Percentiles rank a stretch among this genome's conserved stretches.
phyloP scores from a whole-genome alignment of 768 basidiomycete genomes.

The Trametes coccinea region DNA sequence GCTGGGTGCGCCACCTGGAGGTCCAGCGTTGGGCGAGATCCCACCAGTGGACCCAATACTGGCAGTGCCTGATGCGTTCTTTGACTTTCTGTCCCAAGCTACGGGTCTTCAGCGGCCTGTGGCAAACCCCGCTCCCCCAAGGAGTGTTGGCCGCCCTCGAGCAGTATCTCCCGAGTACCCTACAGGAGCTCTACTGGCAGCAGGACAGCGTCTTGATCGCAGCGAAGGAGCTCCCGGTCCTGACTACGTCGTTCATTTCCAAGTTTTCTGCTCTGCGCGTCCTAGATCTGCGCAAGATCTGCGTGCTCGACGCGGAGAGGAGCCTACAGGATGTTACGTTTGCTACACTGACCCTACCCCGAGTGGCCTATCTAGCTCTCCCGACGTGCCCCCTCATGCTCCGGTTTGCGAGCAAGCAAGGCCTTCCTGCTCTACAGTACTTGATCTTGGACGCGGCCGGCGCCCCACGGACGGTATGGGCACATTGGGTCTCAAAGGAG shows the following conservation, averaged over 20 bases:
- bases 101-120: slow-evolving; percentile 47
- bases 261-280: slow-evolving; percentile 43
- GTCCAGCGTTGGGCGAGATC: slow-evolving; percentile 48
- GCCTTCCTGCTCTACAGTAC: slow-evolving; percentile 44
- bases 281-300: slow-evolving; percentile 48
- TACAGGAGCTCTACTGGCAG: slow-evolving; percentile 50
- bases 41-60: slow-evolving; percentile 37
- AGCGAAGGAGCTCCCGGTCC: slow-evolving; percentile 26
- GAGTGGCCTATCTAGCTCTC: slow-evolving; percentile 44
- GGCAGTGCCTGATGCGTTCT: slow-evolving; percentile 45
- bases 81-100: slow-evolving; percentile 47
- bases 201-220: slow-evolving; percentile 26
- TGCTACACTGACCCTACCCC: slow-evolving; percentile 36
- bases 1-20: slow-evolving; percentile 51
- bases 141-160: slow-evolving; percentile 46
- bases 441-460: slow-evolving; percentile 39
- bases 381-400: slow-evolving; percentile 42
- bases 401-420: slow-evolving; percentile 38
- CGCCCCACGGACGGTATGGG: slow-evolving; percentile 12
- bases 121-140: slow-evolving; percentile 44
- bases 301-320: slow-evolving; percentile 23
- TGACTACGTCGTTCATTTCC: slow-evolving; percentile 41
- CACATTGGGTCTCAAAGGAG: slow-evolving; percentile 12
- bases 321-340: slow-evolving; percentile 23
- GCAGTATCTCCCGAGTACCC: slow-evolving; percentile 40